Percentiles rank a stretch among this genome's conserved stretches.
Conservation (phyloP, 495 filamentous ascomycete species). For the Rostrohypoxylon terebratum region DNA sequence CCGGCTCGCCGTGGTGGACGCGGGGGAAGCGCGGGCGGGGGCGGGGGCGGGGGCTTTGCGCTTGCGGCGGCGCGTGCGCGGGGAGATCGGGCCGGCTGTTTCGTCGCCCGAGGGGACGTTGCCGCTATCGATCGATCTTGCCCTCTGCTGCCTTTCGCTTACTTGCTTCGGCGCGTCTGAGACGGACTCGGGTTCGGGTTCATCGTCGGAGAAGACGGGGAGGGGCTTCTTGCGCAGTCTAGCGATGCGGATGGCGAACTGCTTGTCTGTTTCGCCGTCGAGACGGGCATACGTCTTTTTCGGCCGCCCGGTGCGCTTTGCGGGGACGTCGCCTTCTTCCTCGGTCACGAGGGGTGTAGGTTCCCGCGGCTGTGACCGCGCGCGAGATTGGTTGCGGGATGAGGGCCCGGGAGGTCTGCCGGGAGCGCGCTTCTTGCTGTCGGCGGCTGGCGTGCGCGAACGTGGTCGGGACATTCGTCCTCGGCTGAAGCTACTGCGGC, state of each 20-base stretch:
- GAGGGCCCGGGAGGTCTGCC: conserved; percentile 19
- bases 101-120: conserved; percentile 34
- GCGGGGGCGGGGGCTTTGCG: neutral
- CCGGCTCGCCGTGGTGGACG: neutral
- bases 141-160: conserved; percentile 17
- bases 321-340: neutral
- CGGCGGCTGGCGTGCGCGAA: conserved; percentile 37
- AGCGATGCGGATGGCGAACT: conserved; percentile 57
- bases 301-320: conserved; percentile 50
- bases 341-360: neutral
- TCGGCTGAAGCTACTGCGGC: conserved; percentile 8
- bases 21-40: neutral
- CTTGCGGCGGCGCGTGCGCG: neutral
- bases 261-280: conserved; percentile 59
- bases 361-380: conserved; percentile 4
- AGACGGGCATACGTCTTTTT: conserved; percentile 52
- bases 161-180: conserved; percentile 4
- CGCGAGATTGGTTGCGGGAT: conserved; percentile 9
- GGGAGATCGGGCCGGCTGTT: conserved; percentile 12
- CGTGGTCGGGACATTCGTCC: conserved; percentile 16
- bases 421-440: neutral
- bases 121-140: conserved; percentile 27
- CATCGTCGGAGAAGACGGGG: conserved; percentile 37
- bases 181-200: neutral
- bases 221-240: conserved; percentile 44